These are phyloP conservation scores for Lyophyllum atratum DNA, from an alignment of 768 basidiomycete species.

Conservation along the genomic window DNA sequence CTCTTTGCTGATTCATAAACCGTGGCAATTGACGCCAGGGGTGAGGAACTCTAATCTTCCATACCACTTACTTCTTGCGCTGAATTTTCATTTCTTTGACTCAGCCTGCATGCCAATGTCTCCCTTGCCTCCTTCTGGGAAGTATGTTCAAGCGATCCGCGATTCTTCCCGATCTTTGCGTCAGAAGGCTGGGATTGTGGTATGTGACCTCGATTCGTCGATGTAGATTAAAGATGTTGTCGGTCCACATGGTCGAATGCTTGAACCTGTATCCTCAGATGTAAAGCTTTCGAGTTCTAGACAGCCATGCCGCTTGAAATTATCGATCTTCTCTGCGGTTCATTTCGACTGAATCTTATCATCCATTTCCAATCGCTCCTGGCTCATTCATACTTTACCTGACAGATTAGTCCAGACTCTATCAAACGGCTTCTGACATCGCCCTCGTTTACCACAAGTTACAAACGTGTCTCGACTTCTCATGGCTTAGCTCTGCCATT, in stretches of 20 bases:
- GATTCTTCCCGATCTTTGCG: constrained; percentile 53
- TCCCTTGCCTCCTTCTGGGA: constrained; percentile 46
- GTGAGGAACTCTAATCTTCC: background rate
- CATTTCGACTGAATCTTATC: background rate
- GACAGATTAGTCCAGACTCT: constrained; percentile 56
- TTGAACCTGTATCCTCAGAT: background rate
- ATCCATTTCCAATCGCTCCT: background rate
- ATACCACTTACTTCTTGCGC: background rate
- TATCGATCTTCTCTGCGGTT: background rate
- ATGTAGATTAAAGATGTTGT: background rate
- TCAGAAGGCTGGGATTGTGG: constrained; percentile 49
- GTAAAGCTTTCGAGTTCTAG: background rate
- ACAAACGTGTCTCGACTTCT: constrained; percentile 56
- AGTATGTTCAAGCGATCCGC: constrained; percentile 53
- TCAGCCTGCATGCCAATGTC: constrained; percentile 9
- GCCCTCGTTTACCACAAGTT: constrained; percentile 61
- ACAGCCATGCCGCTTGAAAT: background rate
- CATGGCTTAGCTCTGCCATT: constrained; percentile 82
- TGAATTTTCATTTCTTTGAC: background rate
- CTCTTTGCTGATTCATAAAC: too few relatives aligned
- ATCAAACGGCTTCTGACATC: constrained; percentile 68
- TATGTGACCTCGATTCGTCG: constrained; percentile 38
- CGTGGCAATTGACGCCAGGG: too few relatives aligned
- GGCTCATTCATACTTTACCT: constrained; percentile 1
- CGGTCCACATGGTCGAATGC: background rate